phyloP scores from a whole-genome alignment of 2,329 filamentous ascomycete species.

The Thelonectria olida region DNA sequence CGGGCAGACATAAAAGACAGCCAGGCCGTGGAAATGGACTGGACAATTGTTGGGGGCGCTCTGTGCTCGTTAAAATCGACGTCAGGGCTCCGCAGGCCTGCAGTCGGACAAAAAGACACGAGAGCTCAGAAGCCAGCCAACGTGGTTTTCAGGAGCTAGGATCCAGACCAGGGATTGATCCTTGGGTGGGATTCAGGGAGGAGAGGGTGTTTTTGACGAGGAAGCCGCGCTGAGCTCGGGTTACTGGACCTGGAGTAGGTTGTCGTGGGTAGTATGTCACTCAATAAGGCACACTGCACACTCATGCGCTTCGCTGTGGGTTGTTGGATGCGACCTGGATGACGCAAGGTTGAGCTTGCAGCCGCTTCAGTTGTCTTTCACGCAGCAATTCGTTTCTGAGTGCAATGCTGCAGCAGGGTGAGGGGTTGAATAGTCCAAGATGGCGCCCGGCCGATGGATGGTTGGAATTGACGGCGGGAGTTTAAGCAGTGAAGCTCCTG shows the following conservation, averaged over 20 bases:
- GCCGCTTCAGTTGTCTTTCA: neutral
- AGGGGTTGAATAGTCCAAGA: neutral
- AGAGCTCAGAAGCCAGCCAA: slow-evolving; percentile 12
- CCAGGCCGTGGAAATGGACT: neutral
- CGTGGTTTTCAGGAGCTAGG: slow-evolving; percentile 5
- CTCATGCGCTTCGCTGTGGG: neutral
- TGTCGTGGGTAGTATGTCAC: no score
- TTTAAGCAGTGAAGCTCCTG: slow-evolving; percentile 6
- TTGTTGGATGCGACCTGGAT: slow-evolving; percentile 25
- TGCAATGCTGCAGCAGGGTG: neutral
- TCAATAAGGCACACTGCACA: neutral
- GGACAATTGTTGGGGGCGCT: slow-evolving; percentile 22
- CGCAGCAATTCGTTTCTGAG: neutral
- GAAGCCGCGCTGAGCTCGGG: slow-evolving; percentile 5
- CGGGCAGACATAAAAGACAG: neutral
- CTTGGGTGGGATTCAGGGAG: neutral
- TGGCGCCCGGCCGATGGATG: neutral
- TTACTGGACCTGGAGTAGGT: slow-evolving; percentile 2
- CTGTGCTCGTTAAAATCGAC: slow-evolving; percentile 30
- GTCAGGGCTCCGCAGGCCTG: slow-evolving; percentile 42
- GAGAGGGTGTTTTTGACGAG: slow-evolving; percentile 1
- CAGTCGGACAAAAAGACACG: slow-evolving; percentile 17
- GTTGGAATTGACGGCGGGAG: neutral
- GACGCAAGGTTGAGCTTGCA: slow-evolving; percentile 6
- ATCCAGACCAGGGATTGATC: slow-evolving; percentile 13